A percentile compares a stretch with the other conserved stretches of the same genome.
Evolutionary conservation across 106 monocot species (phyloP).

Genomic region (Dendrobium officinale): DNA sequence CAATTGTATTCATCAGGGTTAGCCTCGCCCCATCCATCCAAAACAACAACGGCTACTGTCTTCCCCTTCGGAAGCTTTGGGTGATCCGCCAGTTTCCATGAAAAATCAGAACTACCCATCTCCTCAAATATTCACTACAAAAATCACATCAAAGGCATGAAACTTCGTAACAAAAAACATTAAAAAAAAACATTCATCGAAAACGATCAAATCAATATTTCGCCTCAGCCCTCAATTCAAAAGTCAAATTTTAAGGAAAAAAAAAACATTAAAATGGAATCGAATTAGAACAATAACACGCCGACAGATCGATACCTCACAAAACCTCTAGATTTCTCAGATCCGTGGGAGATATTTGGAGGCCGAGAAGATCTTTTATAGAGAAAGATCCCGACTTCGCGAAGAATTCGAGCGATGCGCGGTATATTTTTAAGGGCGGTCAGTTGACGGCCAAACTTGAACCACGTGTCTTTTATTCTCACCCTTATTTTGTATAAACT

Average conservation of each 20-base stretch:
- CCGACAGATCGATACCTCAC: no score
- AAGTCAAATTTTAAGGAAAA: neutral
- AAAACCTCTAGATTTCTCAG: no score
- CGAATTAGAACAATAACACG: no score
- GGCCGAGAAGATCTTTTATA: no score
- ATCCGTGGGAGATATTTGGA: no score
- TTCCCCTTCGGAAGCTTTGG: constrained; percentile 69
- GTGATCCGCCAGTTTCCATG: constrained; percentile 62
- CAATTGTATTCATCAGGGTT: constrained; percentile 62
- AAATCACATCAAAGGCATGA: neutral
- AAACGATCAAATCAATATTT: neutral
- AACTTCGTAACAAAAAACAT: neutral
- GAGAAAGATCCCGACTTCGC: no score
- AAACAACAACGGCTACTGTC: constrained; percentile 47
- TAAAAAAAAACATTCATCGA: neutral
- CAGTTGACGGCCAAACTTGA: no score
- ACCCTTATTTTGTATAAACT: no score
- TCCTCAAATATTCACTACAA: neutral
- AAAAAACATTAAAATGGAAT: neutral
- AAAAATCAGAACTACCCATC: constrained; percentile 41
- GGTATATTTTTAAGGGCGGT: no score
- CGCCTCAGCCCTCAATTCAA: neutral
- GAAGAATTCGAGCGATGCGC: no score
- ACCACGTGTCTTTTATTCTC: no score
- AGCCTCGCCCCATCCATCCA: constrained; percentile 80